Percentiles rank a stretch among this genome's conserved stretches.
phyloP scores from a whole-genome alignment of 148 eudicot species.

The Limonium bicolor region DNA sequence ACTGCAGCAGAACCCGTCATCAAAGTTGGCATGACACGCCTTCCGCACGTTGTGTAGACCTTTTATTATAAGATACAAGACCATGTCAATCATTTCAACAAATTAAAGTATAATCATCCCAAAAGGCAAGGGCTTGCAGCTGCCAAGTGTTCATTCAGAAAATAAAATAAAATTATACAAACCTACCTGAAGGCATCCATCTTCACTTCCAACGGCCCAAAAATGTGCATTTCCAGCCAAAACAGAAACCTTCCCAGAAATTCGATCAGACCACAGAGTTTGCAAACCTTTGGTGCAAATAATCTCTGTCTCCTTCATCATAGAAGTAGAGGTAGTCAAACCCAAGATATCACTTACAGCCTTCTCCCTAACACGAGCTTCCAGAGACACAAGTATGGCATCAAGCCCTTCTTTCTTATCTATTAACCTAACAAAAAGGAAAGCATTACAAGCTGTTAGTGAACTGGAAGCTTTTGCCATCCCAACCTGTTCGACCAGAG shows the following conservation, averaged over 20 bases:
- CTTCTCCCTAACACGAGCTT: conserved; percentile 78
- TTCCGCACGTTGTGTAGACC: conserved; percentile 91
- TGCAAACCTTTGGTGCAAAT: conserved; percentile 53
- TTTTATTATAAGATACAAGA: conserved; percentile 9
- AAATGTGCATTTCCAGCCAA: conserved; percentile 92
- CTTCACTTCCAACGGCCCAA: conserved; percentile 95
- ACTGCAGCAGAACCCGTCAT: conserved; percentile 89
- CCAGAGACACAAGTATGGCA: conserved; percentile 53
- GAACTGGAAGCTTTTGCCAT: conserved; percentile 27
- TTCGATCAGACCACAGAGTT: conserved; percentile 85
- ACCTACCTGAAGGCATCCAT: conserved; percentile 96
- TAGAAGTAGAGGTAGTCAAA: conserved; percentile 32
- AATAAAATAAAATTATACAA: not conserved
- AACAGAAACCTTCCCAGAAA: conserved; percentile 82
- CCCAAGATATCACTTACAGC: conserved; percentile 69
- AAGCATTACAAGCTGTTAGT: conserved; percentile 17
- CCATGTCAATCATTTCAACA: not conserved
- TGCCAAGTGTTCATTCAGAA: too few species aligned
- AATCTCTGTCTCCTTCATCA: conserved; percentile 80
- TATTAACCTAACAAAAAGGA: conserved; percentile 49
- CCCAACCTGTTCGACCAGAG: conserved; percentile 43
- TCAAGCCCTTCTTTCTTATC: conserved; percentile 80
- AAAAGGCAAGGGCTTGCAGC: too few species aligned
- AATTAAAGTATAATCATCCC: too few species aligned
- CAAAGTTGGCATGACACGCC: conserved; percentile 89